Evolutionary conservation across 78 protist genomes (phyloP), one percentile per base, ranked within the genome.

Genomic region (Chrysochromulina tobinii): DNA sequence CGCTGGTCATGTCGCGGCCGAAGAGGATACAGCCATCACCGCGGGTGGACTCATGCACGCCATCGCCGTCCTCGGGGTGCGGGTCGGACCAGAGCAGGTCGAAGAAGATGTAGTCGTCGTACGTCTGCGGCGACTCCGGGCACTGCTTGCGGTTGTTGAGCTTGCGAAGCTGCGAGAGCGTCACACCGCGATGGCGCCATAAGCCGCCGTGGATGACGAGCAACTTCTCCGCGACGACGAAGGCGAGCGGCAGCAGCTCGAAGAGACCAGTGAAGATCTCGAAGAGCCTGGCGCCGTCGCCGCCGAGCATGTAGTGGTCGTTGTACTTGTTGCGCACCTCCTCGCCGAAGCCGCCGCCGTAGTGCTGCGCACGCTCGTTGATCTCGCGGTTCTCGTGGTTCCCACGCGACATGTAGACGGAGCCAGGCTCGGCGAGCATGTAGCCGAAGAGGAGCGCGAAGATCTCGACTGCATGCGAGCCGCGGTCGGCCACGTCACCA

Each of bases 401-500:
- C 50, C 95, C 95, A 2, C 95, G 86, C 59, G 72, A 73, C 50
- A 93, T 0, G 64, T 4, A 51, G 61, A 93, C 73, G 27, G 72
- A 66, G 14, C 72, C 72, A 12, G 72, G 72, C 27, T 66, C 4
- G 38, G 6, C 55, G 64, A 67, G 68, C 75, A 48, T 90, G 61
- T 83, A 89, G 50, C 54, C 1, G 90, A 73, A 59, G 25, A 93
- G 54, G n/a, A 90, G 55, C 8, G 61, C 12, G 51, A 90, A 18
- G 59, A 89, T 88, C 87, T 93, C 95, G 50, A 89, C 89, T 8
- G 89, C 88, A 6, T 1, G 0, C 14, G 64, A 4, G 54, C 95
- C 95, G 23, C 95, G 73, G 79, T 93, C 95, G 11, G 90, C 95
- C 50, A 81, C 69, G 66, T 93, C 93, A 6, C 95, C 95, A 87